Conservation (phyloP, 2,329 filamentous ascomycete genomes). For the Fusarium sp. region DNA sequence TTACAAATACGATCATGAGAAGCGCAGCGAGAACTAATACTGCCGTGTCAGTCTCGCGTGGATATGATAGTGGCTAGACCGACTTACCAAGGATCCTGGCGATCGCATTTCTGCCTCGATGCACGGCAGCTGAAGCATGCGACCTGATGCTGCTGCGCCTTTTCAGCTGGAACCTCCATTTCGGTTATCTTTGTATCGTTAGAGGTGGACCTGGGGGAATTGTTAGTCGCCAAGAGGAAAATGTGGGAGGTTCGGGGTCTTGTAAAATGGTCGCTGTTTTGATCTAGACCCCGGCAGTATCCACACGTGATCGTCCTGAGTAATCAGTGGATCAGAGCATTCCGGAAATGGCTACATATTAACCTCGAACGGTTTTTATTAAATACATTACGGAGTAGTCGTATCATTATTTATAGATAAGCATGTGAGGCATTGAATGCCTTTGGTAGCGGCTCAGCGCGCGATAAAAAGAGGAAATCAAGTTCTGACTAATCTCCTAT, state of each 20-base stretch:
- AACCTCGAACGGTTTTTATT: neutral
- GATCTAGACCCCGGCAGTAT: conserved; percentile 7
- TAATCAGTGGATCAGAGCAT: neutral
- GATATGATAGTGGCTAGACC: neutral
- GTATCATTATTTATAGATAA: neutral
- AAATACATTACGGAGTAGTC: neutral
- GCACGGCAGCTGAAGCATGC: conserved; percentile 24
- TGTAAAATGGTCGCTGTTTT: conserved; percentile 21
- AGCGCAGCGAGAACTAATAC: conserved; percentile 7
- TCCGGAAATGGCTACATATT: neutral
- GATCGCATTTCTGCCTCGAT: conserved; percentile 23
- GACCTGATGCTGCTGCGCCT: conserved; percentile 13
- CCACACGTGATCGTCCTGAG: conserved; percentile 5
- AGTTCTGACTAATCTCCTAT: no score
- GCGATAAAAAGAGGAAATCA: no score
- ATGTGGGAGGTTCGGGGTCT: conserved; percentile 7
- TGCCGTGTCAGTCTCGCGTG: neutral
- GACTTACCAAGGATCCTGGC: conserved; percentile 18
- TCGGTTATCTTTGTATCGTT: neutral
- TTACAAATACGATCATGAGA: conserved; percentile 15
- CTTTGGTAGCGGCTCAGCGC: no score
- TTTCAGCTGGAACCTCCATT: conserved; percentile 6
- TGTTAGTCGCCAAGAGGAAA: neutral
- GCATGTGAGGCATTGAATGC: accelerated
- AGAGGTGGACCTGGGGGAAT: neutral